phyloP scores from a whole-genome alignment of 2,329 filamentous ascomycete species.

The Tolypocladium amazonense region DNA sequence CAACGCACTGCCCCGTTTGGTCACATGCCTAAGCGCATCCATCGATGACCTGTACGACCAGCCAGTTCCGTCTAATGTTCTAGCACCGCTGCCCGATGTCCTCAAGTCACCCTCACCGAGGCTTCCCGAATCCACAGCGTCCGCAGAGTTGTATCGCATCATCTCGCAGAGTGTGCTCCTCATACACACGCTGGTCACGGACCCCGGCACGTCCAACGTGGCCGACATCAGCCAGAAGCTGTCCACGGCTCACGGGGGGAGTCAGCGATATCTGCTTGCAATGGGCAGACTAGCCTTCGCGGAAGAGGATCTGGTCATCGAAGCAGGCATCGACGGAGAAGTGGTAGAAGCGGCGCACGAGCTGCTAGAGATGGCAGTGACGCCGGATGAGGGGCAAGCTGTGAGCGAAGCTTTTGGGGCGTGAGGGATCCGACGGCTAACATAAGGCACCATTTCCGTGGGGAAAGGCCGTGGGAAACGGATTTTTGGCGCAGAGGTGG shows the following conservation, averaged over 20 bases:
- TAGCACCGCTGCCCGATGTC: conserved; percentile 10
- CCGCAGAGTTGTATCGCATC: conserved; percentile 27
- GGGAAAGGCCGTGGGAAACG: background rate
- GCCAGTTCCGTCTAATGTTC: conserved; percentile 29
- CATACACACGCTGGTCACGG: conserved; percentile 41
- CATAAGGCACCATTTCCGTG: background rate
- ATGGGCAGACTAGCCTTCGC: conserved; percentile 79
- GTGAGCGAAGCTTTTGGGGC: conserved; percentile 30
- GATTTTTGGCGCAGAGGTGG: background rate
- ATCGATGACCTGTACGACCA: conserved; percentile 66
- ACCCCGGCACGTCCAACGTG: conserved; percentile 30
- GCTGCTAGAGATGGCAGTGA: conserved; percentile 70
- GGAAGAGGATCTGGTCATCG: conserved; percentile 66
- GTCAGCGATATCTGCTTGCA: conserved; percentile 72
- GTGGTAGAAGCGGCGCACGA: conserved; percentile 73
- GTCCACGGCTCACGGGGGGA: conserved; percentile 55
- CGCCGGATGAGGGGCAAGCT: conserved; percentile 54
- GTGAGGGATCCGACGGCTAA: conserved; percentile 7
- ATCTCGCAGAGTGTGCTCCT: conserved; percentile 38
- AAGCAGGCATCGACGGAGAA: conserved; percentile 65
- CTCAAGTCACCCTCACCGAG: conserved; percentile 1
- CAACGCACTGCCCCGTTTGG: conserved; percentile 61
- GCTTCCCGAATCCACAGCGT: conserved; percentile 9
- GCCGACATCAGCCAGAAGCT: conserved; percentile 63
- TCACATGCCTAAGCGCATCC: conserved; percentile 51